Conservation (phyloP, 1,284 basidiomycete genomes). For the Cutaneotrichosporon sp. region DNA sequence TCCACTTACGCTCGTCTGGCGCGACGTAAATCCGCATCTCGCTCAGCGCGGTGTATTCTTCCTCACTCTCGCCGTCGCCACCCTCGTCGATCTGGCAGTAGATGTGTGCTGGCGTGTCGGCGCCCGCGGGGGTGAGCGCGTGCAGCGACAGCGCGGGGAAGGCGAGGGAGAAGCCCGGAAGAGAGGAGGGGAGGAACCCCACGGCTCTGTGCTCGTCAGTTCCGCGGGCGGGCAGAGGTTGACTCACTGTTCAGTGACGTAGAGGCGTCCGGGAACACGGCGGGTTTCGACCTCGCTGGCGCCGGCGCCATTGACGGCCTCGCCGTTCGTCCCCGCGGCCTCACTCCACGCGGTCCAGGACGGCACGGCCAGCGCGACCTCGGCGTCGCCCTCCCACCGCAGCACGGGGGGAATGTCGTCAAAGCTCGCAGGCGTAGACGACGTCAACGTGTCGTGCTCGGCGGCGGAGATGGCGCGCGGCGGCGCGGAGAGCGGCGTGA, state of each 20-base stretch:
- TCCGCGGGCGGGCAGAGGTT: not conserved
- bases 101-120: conserved; percentile 57
- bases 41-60: conserved; percentile 58
- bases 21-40: conserved; percentile 70
- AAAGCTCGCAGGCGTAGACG: conserved; percentile 74
- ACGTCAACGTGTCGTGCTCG: conserved; percentile 61
- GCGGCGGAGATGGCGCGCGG: conserved; percentile 56
- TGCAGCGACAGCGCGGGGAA: conserved; percentile 84
- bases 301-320: not conserved
- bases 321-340: not conserved
- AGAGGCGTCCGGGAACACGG: conserved; percentile 59
- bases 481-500: conserved; percentile 18
- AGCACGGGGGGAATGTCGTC: conserved; percentile 72
- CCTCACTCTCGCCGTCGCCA: conserved; percentile 44
- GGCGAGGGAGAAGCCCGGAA: conserved; percentile 66
- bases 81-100: conserved; percentile 82
- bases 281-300: not conserved
- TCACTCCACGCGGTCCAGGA: conserved; percentile 51
- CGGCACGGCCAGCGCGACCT: conserved; percentile 60
- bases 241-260: conserved; percentile 71
- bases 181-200: conserved; percentile 61
- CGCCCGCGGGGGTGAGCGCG: conserved; percentile 65
- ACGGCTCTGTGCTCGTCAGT: conserved; percentile 55
- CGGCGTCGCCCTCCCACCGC: conserved; percentile 65
- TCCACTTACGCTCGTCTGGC: conserved; percentile 58